Evolutionary conservation across 345 rosid species (phyloP), one percentile per base, ranked within the genome.

Genomic region (Cardiospermum halicacabum): DNA sequence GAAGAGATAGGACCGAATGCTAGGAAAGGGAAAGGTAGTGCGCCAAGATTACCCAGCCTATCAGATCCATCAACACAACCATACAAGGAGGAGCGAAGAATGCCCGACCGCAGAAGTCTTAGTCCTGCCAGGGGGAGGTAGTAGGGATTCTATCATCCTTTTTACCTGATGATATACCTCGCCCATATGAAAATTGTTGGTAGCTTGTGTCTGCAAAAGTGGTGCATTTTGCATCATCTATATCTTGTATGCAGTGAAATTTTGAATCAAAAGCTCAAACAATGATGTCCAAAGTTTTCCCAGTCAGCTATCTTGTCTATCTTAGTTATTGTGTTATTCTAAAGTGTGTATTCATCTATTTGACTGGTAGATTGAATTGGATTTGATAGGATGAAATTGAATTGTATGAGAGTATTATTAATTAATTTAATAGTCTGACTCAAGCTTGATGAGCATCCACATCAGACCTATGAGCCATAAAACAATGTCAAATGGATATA

Each of bases 1-100:
- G 99, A 94, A 81, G 97, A 81, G 74, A 72, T 94, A 1, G 99
- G 99, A 65, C 99, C 99, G 28, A 94, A 94, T 82, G 95, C 99
- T 26, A 84, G 84, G 78, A 94, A 81, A 87, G 96, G 92, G 57
- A 94, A 89, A 72, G 97, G 99, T 7, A 87, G 97, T 54, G 87
- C 84, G 56, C 77, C 97, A n/a, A 91, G 99, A 76, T 66, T 87
- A 27, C 96, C 96, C 0, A 83, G 83, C 64, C 72, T 91, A 18
- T 78, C 95, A 0, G 99, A 94, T 77, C 66, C 84, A 50, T 74
- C 95, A 9, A 94, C 95, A 40, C 96, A 84, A 64, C 97, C 93
- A 24, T 94, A 82, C 76, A 87, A 78, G 84, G 96, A 91, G 81
- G 93, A 87, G 62, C 76, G 49, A 48, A 60, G 61, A 11, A n/a